A percentile compares a stretch with the other conserved stretches of the same genome.
phyloP scores from a whole-genome alignment of 805 yeast genomes.

The Saturnispora zaruensis region DNA sequence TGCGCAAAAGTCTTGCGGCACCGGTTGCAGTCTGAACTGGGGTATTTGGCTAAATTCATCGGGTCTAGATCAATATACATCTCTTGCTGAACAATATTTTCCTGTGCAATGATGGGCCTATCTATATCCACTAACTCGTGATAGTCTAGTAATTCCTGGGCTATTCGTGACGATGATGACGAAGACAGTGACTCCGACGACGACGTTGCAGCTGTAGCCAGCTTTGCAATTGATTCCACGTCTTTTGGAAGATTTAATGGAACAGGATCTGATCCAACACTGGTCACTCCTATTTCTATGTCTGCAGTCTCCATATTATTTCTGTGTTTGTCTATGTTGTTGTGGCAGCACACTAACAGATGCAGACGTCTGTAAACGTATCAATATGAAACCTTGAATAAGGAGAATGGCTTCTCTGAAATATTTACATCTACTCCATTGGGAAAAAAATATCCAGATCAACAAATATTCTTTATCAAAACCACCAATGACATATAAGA shows the following conservation, averaged over 20 bases:
- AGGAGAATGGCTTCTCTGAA: not conserved
- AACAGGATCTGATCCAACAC: not conserved
- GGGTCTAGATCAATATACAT: slow-evolving; percentile 19
- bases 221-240: not conserved
- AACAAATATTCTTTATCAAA: not conserved
- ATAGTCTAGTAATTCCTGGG: not conserved
- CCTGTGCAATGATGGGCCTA: not conserved
- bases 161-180: not conserved
- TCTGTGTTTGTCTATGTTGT: not conserved
- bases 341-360: not conserved
- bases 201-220: not conserved
- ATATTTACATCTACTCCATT: not conserved
- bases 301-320: not conserved
- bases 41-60: slow-evolving; percentile 11
- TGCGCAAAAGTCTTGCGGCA: slow-evolving; percentile 55
- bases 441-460: not conserved
- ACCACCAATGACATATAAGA: slow-evolving; percentile 4
- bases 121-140: not conserved
- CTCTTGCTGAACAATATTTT: not conserved
- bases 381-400: not conserved
- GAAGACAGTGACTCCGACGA: not conserved
- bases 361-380: not conserved
- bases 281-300: not conserved
- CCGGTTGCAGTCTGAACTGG: slow-evolving; percentile 35
- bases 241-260: not conserved